Evolutionary conservation across 2,329 filamentous ascomycete genomes (phyloP).

Genomic region (Pyricularia grisea): DNA sequence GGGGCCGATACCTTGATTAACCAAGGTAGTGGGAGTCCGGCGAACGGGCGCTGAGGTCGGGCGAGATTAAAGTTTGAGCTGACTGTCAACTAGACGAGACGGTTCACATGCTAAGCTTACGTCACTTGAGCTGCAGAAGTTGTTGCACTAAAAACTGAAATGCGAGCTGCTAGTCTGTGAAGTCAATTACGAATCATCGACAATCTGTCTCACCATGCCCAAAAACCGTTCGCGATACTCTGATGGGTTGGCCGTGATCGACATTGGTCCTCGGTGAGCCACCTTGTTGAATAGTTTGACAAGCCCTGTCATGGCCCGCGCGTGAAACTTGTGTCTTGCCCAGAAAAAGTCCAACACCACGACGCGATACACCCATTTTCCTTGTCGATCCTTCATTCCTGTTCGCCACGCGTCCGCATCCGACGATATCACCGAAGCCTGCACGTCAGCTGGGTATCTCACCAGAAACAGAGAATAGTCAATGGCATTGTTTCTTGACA

Average conservation of each 20-base stretch:
- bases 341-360: constrained; percentile 70
- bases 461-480: constrained; percentile 71
- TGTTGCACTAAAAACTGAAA: no score
- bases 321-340: constrained; percentile 61
- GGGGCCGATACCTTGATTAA: not conserved
- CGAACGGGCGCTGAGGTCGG: not conserved
- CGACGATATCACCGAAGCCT: constrained; percentile 21
- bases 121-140: not conserved
- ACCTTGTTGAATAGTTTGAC: constrained; percentile 53
- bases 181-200: not conserved
- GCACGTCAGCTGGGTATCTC: constrained; percentile 20
- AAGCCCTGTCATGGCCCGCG: constrained; percentile 55
- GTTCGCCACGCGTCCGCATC: constrained; percentile 45
- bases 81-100: not conserved
- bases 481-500: constrained; percentile 55
- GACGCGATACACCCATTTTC: constrained; percentile 57
- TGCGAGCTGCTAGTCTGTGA: no score
- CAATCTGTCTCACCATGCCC: constrained; percentile 24
- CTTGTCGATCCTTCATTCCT: constrained; percentile 51
- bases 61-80: not conserved
- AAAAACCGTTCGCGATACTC: constrained; percentile 54
- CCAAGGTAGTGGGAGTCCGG: not conserved
- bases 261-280: constrained; percentile 59
- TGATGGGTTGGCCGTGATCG: constrained; percentile 57
- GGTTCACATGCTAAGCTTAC: not conserved